Evolutionary conservation across 1,284 basidiomycete genomes (phyloP).

Genomic region (Somion occarium): DNA sequence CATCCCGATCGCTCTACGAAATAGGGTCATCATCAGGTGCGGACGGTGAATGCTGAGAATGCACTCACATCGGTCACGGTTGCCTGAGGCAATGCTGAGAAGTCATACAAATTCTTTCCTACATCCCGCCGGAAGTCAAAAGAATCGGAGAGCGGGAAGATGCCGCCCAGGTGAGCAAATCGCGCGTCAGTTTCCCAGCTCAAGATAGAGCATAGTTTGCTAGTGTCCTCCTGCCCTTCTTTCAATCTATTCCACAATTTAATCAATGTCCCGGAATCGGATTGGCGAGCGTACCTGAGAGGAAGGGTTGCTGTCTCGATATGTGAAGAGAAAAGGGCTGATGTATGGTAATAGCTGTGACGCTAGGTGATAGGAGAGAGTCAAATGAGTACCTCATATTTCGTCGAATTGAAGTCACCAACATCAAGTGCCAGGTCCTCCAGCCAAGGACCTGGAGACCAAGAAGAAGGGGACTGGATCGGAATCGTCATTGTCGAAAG

Average conservation of each 20-base stretch:
- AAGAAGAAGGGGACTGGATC: constrained; percentile 42
- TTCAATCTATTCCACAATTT: constrained; percentile 33
- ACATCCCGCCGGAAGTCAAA: constrained; percentile 23
- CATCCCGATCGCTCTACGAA: constrained; percentile 1
- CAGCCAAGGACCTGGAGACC: constrained; percentile 40
- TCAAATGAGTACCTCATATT: constrained; percentile 5
- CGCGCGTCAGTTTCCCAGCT: constrained; percentile 50
- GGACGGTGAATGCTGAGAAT: not conserved
- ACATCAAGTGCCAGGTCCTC: constrained; percentile 35
- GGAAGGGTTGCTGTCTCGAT: constrained; percentile 64
- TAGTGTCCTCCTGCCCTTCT: constrained; percentile 36
- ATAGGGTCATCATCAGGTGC: not conserved
- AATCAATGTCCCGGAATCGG: not conserved
- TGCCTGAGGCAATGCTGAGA: constrained; percentile 1
- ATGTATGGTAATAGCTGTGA: constrained; percentile 45
- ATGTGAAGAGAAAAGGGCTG: constrained; percentile 64
- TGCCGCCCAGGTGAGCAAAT: constrained; percentile 56
- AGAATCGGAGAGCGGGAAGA: constrained; percentile 36
- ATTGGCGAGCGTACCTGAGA: constrained; percentile 42
- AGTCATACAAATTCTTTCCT: constrained; percentile 34
- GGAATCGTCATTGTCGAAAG: constrained; percentile 52
- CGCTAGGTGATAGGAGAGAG: constrained; percentile 28
- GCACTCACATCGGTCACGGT: constrained; percentile 15
- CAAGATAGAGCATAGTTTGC: constrained; percentile 43
- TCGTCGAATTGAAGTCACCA: constrained; percentile 21